A percentile compares a stretch with the other conserved stretches of the same genome.
These are phyloP conservation scores for Kalmanozyma brasiliensis DNA, from an alignment of 1,284 basidiomycete species.

Conservation along the genomic window DNA sequence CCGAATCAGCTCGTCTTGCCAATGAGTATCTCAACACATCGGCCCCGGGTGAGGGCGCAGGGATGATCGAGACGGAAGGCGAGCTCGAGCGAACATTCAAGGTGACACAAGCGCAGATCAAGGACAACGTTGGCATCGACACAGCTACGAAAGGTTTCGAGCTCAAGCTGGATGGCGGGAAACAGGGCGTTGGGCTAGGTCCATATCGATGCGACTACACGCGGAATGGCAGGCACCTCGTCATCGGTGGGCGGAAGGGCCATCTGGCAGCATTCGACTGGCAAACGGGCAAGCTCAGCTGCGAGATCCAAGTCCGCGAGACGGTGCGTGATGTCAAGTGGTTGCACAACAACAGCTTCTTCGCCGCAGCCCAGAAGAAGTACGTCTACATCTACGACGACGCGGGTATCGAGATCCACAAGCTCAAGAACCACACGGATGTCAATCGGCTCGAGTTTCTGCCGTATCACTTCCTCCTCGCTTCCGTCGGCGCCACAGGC, in stretches of 20 bases:
- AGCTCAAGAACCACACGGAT: constrained; percentile 80
- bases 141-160: constrained; percentile 81
- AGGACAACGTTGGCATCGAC: constrained; percentile 76
- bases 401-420: constrained; percentile 86
- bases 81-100: constrained; percentile 90
- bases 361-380: constrained; percentile 95
- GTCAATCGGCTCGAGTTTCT: constrained; percentile 90
- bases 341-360: constrained; percentile 90
- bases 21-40: constrained; percentile 62
- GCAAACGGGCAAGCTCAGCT: constrained; percentile 85
- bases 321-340: constrained; percentile 92
- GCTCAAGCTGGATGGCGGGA: constrained; percentile 79
- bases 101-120: constrained; percentile 83
- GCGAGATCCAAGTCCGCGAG: constrained; percentile 89
- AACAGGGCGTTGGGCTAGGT: constrained; percentile 70
- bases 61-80: constrained; percentile 78
- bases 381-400: constrained; percentile 97
- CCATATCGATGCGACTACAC: constrained; percentile 85
- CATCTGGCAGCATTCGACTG: constrained; percentile 96
- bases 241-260: constrained; percentile 75
- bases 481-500: constrained; percentile 84
- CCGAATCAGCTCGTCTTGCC: constrained; percentile 60
- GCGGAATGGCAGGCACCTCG: constrained; percentile 82
- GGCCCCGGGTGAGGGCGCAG: constrained; percentile 71
- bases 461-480: constrained; percentile 94